These are phyloP conservation scores for Carex cristatella DNA, from an alignment of 176 grass and related monocot species.

Conservation along the genomic window DNA sequence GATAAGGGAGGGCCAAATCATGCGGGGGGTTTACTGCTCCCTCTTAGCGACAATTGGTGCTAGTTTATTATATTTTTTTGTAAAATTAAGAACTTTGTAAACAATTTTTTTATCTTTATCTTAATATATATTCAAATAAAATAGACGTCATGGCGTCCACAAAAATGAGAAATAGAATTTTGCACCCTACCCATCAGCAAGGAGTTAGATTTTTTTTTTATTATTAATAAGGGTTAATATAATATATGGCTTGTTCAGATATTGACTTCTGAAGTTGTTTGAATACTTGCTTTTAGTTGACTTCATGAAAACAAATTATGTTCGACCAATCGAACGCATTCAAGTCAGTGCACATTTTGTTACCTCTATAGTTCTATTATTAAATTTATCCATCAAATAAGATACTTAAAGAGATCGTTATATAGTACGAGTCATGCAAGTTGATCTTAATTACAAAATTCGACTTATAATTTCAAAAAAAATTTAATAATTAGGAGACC, in stretches of 20 bases:
- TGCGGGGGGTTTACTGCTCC: too few species aligned
- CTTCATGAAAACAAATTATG: not conserved
- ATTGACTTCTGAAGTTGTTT: not conserved
- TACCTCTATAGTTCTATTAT: not conserved
- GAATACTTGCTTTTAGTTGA: conserved; percentile 4
- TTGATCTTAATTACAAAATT: not conserved
- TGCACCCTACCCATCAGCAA: too few species aligned
- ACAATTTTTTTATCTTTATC: too few species aligned
- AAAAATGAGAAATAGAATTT: too few species aligned
- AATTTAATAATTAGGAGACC: too few species aligned
- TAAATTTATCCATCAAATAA: not conserved
- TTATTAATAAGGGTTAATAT: not conserved
- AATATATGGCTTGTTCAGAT: not conserved
- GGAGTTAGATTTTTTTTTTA: not conserved
- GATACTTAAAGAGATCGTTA: not conserved
- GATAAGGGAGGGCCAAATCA: too few species aligned
- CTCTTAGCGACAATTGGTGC: too few species aligned
- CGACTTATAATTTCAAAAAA: too few species aligned
- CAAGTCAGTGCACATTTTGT: not conserved
- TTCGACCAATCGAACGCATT: not conserved
- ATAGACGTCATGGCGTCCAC: too few species aligned
- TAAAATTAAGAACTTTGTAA: too few species aligned
- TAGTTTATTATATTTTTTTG: too few species aligned
- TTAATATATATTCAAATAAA: too few species aligned
- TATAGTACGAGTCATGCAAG: not conserved